These are phyloP conservation scores for Corrigiola litoralis DNA, from an alignment of 179 eudicot genomes.

Conservation along the genomic window DNA sequence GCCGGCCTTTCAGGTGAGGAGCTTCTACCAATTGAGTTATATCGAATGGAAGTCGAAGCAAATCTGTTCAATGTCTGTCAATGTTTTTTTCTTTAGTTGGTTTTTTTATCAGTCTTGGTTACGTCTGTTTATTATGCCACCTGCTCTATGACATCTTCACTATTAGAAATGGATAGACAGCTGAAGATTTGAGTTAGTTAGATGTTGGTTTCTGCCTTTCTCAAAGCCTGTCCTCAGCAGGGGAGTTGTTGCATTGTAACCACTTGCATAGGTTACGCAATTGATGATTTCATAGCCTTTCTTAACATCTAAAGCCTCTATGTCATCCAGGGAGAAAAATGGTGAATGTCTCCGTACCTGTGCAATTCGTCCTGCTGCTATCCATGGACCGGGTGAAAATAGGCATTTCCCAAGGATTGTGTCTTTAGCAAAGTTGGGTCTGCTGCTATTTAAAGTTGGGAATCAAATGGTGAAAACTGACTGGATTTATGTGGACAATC, in stretches of 20 bases:
- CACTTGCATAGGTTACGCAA: too few species aligned
- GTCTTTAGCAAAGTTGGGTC: conserved; percentile 59
- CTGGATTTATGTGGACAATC: conserved; percentile 90
- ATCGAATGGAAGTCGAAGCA: too few species aligned
- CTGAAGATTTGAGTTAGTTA: too few species aligned
- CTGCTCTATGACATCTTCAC: too few species aligned
- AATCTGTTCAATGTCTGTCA: neutral
- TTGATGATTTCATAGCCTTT: neutral
- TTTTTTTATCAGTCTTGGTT: too few species aligned
- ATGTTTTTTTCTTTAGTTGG: conserved; percentile 2
- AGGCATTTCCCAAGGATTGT: conserved; percentile 80
- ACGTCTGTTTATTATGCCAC: too few species aligned
- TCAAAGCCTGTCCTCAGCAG: too few species aligned
- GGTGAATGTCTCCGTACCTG: conserved; percentile 66
- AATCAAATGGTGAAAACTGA: conserved; percentile 53
- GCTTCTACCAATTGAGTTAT: conserved; percentile 23
- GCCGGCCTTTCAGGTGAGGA: conserved; percentile 81
- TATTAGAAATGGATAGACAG: too few species aligned
- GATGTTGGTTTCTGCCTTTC: too few species aligned
- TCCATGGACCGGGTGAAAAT: conserved; percentile 96
- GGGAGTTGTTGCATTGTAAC: too few species aligned
- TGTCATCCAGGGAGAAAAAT: conserved; percentile 51
- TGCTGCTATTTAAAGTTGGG: conserved; percentile 74
- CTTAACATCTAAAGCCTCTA: conserved; percentile 12
- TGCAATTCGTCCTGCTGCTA: conserved; percentile 92